Percentiles rank a stretch among this genome's conserved stretches.
Conservation (phyloP, 106 monocot genomes). For the Platanthera zijinensis region DNA sequence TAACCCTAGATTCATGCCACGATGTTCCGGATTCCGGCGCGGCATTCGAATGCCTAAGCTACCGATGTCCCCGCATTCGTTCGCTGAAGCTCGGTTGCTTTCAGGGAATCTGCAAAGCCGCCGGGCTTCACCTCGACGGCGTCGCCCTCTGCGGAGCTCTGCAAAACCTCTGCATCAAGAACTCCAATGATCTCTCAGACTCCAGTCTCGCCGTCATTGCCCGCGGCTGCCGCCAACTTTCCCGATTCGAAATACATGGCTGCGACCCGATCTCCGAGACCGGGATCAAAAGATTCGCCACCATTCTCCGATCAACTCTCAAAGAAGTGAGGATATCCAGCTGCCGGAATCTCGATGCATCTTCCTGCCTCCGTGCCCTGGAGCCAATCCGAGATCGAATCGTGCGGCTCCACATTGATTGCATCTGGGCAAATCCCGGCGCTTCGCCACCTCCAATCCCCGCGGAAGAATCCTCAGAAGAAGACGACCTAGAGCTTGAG, state of each 20-base stretch:
- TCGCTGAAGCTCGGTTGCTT: conserved; percentile 52
- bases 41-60: conserved; percentile 47
- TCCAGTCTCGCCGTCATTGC: conserved; percentile 48
- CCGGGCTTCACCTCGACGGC: conserved; percentile 76
- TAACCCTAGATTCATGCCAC: conserved; percentile 52
- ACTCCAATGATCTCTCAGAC: conserved; percentile 62
- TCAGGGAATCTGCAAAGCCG: conserved; percentile 62
- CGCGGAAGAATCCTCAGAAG: neutral
- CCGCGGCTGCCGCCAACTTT: conserved; percentile 64
- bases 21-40: conserved; percentile 38
- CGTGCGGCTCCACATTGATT: conserved; percentile 65
- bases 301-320: conserved; percentile 46
- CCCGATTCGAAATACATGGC: conserved; percentile 48
- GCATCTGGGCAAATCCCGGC: conserved; percentile 31
- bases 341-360: conserved; percentile 40
- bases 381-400: conserved; percentile 64
- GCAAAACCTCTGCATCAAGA: conserved; percentile 49
- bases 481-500: neutral
- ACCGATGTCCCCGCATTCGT: conserved; percentile 35
- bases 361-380: conserved; percentile 36
- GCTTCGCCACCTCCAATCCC: neutral
- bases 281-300: conserved; percentile 48
- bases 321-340: conserved; percentile 58
- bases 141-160: conserved; percentile 67
- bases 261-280: conserved; percentile 46